phyloP scores from a whole-genome alignment of 176 grass and related monocot genomes.

The Zizania latifolia region DNA sequence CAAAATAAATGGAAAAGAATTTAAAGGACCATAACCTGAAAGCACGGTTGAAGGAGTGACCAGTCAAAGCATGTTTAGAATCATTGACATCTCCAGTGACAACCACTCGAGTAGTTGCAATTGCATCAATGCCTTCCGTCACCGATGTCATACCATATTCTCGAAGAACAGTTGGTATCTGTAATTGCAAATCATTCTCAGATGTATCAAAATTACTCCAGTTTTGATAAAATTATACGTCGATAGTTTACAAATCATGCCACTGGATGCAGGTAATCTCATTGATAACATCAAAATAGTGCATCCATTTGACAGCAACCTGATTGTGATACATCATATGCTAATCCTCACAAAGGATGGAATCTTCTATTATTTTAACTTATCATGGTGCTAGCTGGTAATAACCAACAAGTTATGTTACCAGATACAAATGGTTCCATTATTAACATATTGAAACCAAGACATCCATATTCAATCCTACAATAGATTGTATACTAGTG shows the following conservation, averaged over 20 bases:
- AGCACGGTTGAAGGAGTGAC: constrained; percentile 38
- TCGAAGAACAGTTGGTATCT: constrained; percentile 68
- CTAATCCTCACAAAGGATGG: not conserved
- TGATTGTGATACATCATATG: not conserved
- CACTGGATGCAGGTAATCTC: not conserved
- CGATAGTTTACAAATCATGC: not conserved
- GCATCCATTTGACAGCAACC: not conserved
- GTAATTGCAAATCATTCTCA: not conserved
- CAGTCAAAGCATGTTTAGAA: constrained; percentile 40
- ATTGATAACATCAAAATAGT: not conserved
- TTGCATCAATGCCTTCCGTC: constrained; percentile 95
- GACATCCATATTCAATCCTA: not conserved
- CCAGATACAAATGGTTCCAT: not conserved
- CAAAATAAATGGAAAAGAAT: not conserved
- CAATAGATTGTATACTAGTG: not conserved
- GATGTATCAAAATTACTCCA: not conserved
- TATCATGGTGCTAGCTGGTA: not conserved
- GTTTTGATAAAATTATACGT: not conserved
- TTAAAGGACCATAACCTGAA: constrained; percentile 52
- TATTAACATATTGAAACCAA: not conserved
- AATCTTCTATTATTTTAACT: not conserved
- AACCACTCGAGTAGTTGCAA: constrained; percentile 79
- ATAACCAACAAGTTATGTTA: not conserved
- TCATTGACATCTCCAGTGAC: constrained; percentile 39
- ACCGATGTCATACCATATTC: constrained; percentile 86